These are phyloP conservation scores for Castanea sativa DNA, from an alignment of 306 rosid species.

Conservation along the genomic window DNA sequence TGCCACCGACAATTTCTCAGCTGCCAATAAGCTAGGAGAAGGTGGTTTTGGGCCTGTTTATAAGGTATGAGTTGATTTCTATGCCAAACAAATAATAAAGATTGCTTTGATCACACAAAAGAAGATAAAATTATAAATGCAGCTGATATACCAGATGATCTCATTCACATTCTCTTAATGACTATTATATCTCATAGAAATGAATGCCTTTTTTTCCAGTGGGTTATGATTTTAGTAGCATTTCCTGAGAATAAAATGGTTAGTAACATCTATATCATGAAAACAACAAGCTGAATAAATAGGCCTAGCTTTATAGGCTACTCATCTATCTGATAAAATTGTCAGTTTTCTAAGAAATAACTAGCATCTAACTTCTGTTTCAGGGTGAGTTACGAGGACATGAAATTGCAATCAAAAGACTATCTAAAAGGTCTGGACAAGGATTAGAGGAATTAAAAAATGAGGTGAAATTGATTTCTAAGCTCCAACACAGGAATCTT, in stretches of 20 bases:
- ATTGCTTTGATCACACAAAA: no score
- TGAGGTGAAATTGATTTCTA: constrained; percentile 27
- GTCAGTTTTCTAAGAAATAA: neutral
- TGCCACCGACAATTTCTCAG: constrained; percentile 26
- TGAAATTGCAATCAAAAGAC: constrained; percentile 31
- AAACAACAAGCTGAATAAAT: neutral
- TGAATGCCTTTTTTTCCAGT: no score
- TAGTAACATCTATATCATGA: no score
- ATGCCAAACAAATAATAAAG: no score
- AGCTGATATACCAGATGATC: no score
- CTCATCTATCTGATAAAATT: no score
- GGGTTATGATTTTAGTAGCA: no score
- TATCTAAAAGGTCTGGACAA: constrained; percentile 28
- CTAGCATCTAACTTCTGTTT: neutral
- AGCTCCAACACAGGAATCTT: constrained; percentile 33
- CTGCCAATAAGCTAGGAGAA: constrained; percentile 27
- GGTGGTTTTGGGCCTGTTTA: constrained; percentile 36
- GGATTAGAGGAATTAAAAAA: constrained; percentile 31
- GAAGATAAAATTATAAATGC: no score
- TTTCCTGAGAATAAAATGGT: no score
- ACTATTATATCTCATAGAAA: no score
- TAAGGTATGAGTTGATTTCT: constrained; percentile 10
- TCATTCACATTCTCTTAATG: no score
- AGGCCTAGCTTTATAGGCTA: neutral
- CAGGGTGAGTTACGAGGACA: constrained; percentile 19